Conservation (phyloP, 2,329 filamentous ascomycete species). For the Amphichorda felina region DNA sequence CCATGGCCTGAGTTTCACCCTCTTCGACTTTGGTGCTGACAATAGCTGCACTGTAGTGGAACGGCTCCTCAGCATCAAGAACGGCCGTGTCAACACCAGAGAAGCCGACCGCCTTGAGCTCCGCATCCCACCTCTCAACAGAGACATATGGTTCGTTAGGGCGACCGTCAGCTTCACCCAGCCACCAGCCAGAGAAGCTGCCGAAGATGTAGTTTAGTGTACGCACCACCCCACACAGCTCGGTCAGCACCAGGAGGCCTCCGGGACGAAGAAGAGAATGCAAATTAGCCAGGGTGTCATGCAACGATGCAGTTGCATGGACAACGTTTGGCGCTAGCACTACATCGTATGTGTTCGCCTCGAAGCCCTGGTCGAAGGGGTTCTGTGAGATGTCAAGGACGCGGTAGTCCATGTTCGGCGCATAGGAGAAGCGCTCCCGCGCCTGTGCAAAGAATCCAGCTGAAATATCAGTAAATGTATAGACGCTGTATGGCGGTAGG, state of each 20-base stretch:
- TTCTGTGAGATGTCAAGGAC: slow-evolving; percentile 18
- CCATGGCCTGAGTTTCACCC: no score
- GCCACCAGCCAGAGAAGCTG: slow-evolving; percentile 20
- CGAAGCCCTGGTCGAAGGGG: slow-evolving; percentile 15
- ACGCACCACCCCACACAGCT: no score
- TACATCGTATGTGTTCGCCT: slow-evolving; percentile 13
- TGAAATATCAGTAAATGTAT: slow-evolving; percentile 18
- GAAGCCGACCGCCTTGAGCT: slow-evolving; percentile 15
- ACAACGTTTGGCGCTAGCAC: slow-evolving; percentile 17
- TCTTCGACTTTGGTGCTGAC: no score
- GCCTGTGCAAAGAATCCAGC: slow-evolving; percentile 14
- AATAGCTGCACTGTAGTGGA: no score
- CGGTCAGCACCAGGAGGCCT: slow-evolving; percentile 9
- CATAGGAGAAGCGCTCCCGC: neutral
- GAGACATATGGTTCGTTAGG: slow-evolving; percentile 12
- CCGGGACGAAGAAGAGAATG: slow-evolving; percentile 11
- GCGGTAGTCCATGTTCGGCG: slow-evolving; percentile 10
- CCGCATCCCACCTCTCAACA: slow-evolving; percentile 11
- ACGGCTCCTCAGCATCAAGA: neutral
- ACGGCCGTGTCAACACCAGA: neutral
- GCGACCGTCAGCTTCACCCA: slow-evolving; percentile 15
- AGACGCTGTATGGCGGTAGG: slow-evolving; percentile 11
- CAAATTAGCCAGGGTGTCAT: slow-evolving; percentile 11
- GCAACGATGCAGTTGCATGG: slow-evolving; percentile 13
- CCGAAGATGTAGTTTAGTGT: slow-evolving; percentile 13